Conservation (phyloP, 1,284 basidiomycete genomes). For the Wallemia mellicola region DNA sequence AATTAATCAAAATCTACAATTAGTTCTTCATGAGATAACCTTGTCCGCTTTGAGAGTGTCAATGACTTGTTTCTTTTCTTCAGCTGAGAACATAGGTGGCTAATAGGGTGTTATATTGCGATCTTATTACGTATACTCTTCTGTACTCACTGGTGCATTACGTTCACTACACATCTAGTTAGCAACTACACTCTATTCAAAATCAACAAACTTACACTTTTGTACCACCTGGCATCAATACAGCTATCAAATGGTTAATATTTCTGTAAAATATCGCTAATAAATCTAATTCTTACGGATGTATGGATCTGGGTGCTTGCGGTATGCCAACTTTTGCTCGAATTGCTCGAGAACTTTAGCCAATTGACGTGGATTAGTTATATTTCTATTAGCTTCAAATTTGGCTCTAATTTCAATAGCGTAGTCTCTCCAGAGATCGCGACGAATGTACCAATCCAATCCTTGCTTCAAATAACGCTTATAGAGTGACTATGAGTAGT, state of each 20-base stretch:
- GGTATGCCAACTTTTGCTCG: slow-evolving; percentile 37
- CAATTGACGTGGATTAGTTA: slow-evolving; percentile 58
- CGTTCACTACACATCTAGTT: background rate
- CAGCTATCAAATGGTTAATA: slow-evolving; percentile 25
- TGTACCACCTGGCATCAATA: slow-evolving; percentile 47
- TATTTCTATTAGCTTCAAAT: slow-evolving; percentile 71
- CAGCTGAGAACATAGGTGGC: background rate
- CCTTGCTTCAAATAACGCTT: slow-evolving; percentile 54
- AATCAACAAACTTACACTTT: slow-evolving; percentile 34
- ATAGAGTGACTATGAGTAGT: slow-evolving; percentile 35
- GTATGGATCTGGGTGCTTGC: slow-evolving; percentile 67
- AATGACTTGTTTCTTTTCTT: background rate
- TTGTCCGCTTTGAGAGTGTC: slow-evolving; percentile 1
- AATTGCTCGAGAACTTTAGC: slow-evolving; percentile 50
- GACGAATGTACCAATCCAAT: slow-evolving; percentile 58
- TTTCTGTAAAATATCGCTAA: too few species aligned
- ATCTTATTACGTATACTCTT: too few species aligned
- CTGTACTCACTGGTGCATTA: background rate
- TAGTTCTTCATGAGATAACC: background rate
- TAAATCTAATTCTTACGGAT: too few species aligned
- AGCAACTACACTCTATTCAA: background rate
- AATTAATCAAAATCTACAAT: background rate
- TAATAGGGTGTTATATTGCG: too few species aligned
- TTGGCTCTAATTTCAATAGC: slow-evolving; percentile 63
- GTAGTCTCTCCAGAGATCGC: slow-evolving; percentile 55